Base-by-base conservation (phyloP, 371 early-diverging fungal species). In the Haplosporangium sp. region DNA sequence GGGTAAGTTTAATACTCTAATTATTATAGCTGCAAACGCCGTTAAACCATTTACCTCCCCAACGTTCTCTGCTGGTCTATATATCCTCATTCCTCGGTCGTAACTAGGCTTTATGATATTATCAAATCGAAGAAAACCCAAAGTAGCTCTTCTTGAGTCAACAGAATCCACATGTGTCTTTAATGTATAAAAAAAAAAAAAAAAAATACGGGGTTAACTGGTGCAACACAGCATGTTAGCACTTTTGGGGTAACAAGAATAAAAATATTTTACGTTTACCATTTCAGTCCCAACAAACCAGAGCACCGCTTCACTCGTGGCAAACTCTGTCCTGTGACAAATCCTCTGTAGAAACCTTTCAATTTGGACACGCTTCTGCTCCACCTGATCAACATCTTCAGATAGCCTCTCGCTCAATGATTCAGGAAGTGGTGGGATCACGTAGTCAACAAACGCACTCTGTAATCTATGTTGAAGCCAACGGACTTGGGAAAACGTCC, bases 351-450 rank as follows among this genome's bases (percentile, higher is more conserved):
- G 77, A 55, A 88, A 87, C 8, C 90, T 76, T 19, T 77, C 84
- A 9, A 88, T 82, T 55, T 90, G 90, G n/a, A 88, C 56, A 15
- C 90, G 72, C 61, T 90, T 90, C 40, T 88, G 75, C 69, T 90
- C 90, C 1, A 90, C 88, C 57, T 88, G 87, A 79, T 89, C 90
- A 67, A 89, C 89, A 65, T 90, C 90, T 58, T 90, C 90, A 65
- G 87, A 87, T 37, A 74, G 82, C 13, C 77, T 67, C n/a, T 77
- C 61, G 34, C 83, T 69, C 10, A 88, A 81, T 7, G 86, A 83
- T n/a, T 89, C 90, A 13, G 90, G 90, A 3, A 90, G 66, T 11
- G 90, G 86, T 34, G 90, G 88, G 9, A 89, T 70, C 7, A 88
- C 86, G 10, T 86, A 75, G 58, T 84, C 83, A 15, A 85, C 81